Evolutionary conservation across 2,329 filamentous ascomycete species (phyloP), one percentile per base, ranked within the genome.

Genomic region (Cladophialophora chaetospira): DNA sequence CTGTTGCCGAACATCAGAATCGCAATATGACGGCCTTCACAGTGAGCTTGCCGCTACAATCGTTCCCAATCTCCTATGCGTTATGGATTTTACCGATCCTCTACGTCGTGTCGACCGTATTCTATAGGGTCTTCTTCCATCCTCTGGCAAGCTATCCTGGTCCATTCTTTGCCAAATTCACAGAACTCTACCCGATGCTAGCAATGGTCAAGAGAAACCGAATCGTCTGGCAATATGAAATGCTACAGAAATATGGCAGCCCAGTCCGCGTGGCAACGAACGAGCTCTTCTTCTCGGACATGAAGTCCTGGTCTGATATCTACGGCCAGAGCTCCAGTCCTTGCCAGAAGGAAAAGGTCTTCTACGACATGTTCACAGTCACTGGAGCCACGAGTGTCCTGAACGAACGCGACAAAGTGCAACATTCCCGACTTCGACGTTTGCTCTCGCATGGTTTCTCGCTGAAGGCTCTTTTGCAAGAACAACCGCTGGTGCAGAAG

Each of bases 141-240:
- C 84, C 85, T 3, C 71, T 88, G 11, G 79, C 84, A 15, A 83
- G 81, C 57, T 86, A 86, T 62, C 86, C 85, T 1, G 86, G 85
- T 0, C 86, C 85, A 0, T 73, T 86, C 48, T 67, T 87, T 31
- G 84, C 82, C 36, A 58, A 59, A 33, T 48, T 59, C 42, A 62
- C 55, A 10, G 10, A 26, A 3, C 36, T 52, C 15, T 57, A 59
- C 29, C 35, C 42, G 15, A 48, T 53, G 31, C 25, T 49, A 25
- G 38, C 43, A 19, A 45, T 53, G 43, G 5, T 53, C 19, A 26
- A 25, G 17, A 35, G 17, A 26, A 43, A 53, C 17, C 23, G 49
- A 49, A 15, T 44, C 8, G 36, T 21, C 17, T 49, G 46, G 40
- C 56, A 55, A 40, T 46, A 46, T 31, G 8, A 42, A 43, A 42